phyloP scores from a whole-genome alignment of 2,329 filamentous ascomycete species.

The Clonostachys sp. region DNA sequence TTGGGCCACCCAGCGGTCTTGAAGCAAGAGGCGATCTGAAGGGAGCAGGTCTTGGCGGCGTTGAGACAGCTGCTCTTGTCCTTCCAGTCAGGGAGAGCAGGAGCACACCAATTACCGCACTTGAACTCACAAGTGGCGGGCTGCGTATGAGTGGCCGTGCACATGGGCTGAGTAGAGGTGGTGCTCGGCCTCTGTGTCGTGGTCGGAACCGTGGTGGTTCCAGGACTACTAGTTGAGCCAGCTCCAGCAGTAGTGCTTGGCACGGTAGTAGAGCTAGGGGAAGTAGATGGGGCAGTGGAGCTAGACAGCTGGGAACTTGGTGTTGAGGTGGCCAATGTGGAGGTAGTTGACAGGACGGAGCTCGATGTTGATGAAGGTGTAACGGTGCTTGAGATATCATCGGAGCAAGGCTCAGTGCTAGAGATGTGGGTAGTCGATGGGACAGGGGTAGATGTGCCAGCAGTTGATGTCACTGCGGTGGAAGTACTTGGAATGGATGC shows the following conservation, averaged over 20 bases:
- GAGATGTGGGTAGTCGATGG: too few species aligned
- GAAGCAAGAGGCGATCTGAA: slow-evolving; percentile 48
- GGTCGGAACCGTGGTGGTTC: slow-evolving; percentile 6
- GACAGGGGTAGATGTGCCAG: too few species aligned
- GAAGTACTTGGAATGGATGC: too few species aligned
- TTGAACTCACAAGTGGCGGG: slow-evolving; percentile 48
- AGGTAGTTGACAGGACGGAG: too few species aligned
- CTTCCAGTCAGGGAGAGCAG: slow-evolving; percentile 41
- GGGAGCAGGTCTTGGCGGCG: slow-evolving; percentile 35
- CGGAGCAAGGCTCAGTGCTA: too few species aligned
- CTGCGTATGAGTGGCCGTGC: slow-evolving; percentile 38
- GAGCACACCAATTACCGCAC: slow-evolving; percentile 49
- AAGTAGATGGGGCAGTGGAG: too few species aligned
- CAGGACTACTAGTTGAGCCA: background rate
- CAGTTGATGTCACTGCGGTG: too few species aligned
- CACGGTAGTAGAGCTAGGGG: too few species aligned
- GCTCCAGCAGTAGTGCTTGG: background rate
- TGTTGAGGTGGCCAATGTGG: too few species aligned
- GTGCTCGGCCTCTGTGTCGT: slow-evolving; percentile 3
- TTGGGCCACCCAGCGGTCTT: slow-evolving; percentile 43
- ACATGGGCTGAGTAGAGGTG: slow-evolving; percentile 30
- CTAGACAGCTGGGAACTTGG: too few species aligned
- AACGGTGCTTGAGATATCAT: too few species aligned
- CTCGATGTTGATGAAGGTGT: too few species aligned
- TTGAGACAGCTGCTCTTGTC: slow-evolving; percentile 33